phyloP scores from a whole-genome alignment of 495 filamentous ascomycete species.

The Bacidia gigantensis region DNA sequence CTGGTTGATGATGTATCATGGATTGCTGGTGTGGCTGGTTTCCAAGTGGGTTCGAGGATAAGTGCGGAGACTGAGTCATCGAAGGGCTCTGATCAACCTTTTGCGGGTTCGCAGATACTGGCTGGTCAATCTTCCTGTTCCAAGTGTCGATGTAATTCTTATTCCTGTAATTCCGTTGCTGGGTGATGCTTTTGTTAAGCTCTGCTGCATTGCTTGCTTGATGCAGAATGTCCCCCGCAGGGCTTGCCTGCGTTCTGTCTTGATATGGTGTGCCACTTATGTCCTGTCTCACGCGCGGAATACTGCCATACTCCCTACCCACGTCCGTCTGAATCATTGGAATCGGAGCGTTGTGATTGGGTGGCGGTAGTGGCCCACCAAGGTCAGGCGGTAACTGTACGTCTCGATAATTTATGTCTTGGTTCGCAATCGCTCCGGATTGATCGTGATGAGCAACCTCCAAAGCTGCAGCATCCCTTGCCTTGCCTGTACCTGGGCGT shows the following conservation, averaged over 20 bases:
- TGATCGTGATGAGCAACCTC: slow-evolving; percentile 31
- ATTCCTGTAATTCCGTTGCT: slow-evolving; percentile 57
- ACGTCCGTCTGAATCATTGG: slow-evolving; percentile 70
- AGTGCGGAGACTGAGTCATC: slow-evolving; percentile 33
- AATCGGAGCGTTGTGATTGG: slow-evolving; percentile 63
- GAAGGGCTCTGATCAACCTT: slow-evolving; percentile 36
- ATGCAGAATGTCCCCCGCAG: slow-evolving; percentile 70
- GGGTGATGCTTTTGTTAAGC: slow-evolving; percentile 69
- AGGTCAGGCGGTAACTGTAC: slow-evolving; percentile 49
- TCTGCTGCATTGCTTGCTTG: slow-evolving; percentile 82
- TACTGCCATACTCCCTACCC: slow-evolving; percentile 60
- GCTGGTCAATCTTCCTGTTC: slow-evolving; percentile 58
- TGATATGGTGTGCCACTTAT: slow-evolving; percentile 79
- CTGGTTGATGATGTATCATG: slow-evolving; percentile 27
- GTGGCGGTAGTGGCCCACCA: slow-evolving; percentile 47
- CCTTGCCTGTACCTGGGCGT: slow-evolving; percentile 79
- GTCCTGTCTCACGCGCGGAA: slow-evolving; percentile 80
- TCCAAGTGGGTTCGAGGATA: slow-evolving; percentile 27
- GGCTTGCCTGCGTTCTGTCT: slow-evolving; percentile 67
- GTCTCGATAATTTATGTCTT: slow-evolving; percentile 75
- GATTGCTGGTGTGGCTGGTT: slow-evolving; percentile 27
- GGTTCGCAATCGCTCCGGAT: slow-evolving; percentile 41
- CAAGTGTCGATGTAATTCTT: slow-evolving; percentile 68
- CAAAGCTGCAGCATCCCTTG: slow-evolving; percentile 63
- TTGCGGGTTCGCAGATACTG: slow-evolving; percentile 38